phyloP scores from a whole-genome alignment of 2,329 filamentous ascomycete species.

The Apiospora phragmitis region DNA sequence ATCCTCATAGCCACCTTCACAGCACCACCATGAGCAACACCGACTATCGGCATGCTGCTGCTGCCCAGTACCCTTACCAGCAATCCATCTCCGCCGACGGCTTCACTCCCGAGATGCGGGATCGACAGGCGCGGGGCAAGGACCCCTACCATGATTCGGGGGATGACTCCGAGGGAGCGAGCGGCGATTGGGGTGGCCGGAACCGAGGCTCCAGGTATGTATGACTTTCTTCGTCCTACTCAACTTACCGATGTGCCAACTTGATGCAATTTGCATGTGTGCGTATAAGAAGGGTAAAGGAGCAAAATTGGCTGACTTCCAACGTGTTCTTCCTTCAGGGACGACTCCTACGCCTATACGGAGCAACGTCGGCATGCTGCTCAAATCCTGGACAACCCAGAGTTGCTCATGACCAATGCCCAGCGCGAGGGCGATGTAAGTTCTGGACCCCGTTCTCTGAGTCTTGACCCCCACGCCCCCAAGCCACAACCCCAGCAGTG shows the following conservation, averaged over 20 bases:
- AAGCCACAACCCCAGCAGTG: neutral
- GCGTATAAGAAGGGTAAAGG: neutral
- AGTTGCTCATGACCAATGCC: conserved; percentile 61
- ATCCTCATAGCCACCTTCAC: neutral
- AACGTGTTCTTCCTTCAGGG: conserved; percentile 6
- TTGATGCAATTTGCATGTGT: neutral
- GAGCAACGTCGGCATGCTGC: conserved; percentile 52
- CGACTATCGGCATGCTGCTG: neutral
- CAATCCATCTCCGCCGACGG: conserved; percentile 14
- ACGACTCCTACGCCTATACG: conserved; percentile 42
- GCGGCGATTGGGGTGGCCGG: conserved; percentile 18
- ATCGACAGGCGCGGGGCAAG: conserved; percentile 60
- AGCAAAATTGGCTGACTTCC: neutral
- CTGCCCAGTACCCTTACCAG: conserved; percentile 1
- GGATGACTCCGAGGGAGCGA: conserved; percentile 30
- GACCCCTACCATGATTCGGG: conserved; percentile 47
- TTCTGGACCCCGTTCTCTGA: conserved; percentile 17
- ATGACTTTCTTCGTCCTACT: neutral
- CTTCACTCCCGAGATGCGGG: conserved; percentile 54
- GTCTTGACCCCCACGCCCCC: neutral
- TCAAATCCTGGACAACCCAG: conserved; percentile 56
- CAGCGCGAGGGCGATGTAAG: conserved; percentile 55
- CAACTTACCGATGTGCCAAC: neutral
- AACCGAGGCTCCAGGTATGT: conserved; percentile 18
- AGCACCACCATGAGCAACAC: neutral